Evolutionary conservation across 2,329 filamentous ascomycete genomes (phyloP), one percentile per base, ranked within the genome.

Genomic region (Diaporthe nobilis): DNA sequence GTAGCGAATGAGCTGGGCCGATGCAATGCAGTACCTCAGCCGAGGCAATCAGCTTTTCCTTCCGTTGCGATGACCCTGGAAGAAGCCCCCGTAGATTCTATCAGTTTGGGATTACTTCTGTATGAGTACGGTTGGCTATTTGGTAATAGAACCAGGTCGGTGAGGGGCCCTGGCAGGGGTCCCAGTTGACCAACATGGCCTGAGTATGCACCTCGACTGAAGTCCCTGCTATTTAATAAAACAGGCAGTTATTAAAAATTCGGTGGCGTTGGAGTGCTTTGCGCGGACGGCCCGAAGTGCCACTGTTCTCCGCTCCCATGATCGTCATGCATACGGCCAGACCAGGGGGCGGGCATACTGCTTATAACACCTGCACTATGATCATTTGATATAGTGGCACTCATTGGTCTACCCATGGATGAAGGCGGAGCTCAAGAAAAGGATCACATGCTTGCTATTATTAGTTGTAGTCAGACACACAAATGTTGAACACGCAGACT

Each of bases 231-330:
- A 13, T 39, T 39, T 37, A 22, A 25, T n/a, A 37, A 15, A 51
- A 22, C 31, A 51, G 20, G 31, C 22, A 39, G 3, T 39, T 17
- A 25, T 25, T 17, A 39, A 51, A 53, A n/a, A 28, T 25, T 39
- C 28, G 10, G 28, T 51, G 44, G 63, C 44, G 20, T 10, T 67
- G 12, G 20, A 49, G 28, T 37, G 28, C 22, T 67, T 17, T 67
- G 63, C 44, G 63, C 31, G n/a, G 47, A 53, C 63, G 63, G 63
- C 63, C 63, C 63, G 63, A 53, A 51, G 47, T 51, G 63, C 63
- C 63, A 53, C 17, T 34, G 20, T 37, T 68, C 63, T 68, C 47
- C 63, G 63, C 63, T 68, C n/a, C 20, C 34, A 25, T 17, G 22
- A 25, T 68, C 17, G 47, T 25, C 63, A 15, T 68, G 47, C 47